Evolutionary conservation across 306 rosid species (phyloP), one percentile per base, ranked within the genome.

Genomic region (Corylus heterophylla): DNA sequence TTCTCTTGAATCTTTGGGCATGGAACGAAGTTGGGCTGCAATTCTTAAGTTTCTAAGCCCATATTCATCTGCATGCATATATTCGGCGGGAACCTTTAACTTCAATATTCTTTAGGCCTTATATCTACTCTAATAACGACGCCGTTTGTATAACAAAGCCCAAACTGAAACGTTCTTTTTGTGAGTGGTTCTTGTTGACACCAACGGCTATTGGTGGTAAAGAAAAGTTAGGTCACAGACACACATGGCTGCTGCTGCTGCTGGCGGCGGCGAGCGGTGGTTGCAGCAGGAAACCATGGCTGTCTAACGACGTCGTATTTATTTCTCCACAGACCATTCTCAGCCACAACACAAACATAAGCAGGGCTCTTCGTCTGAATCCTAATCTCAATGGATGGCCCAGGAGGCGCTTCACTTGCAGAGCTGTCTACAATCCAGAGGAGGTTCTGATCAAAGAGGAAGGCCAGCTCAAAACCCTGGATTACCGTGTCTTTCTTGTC

Each of bases 391-490:
- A 42, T 6, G 45, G 45, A 42, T 42, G 8, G 62, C 73, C 84
- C 48, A 56, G 55, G 85, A 92, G 90, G 83, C 81, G 89, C 20
- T 88, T 77, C 55, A 75, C 92, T 45, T 94, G 97, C 79, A 82
- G 80, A 17, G 94, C 98, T 69, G 84, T 92, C 79, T 92, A 90
- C 77, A 82, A 92, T 54, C 98, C 98, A 1, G 45, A 42, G 1
- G 83, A 92, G 75, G 74, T 92, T 69, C 79, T 69, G 72, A 78
- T 84, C 87, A 89, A 89, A 85, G 94, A 90, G 62, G 89, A 92
- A 79, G 98, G 97, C 22, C 94, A 76, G 76, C 94, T 93, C 17
- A 86, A 89, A 88, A 88, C 97, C 76, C 92, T 92, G 35, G 97
- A 94, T 74, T 94, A 92, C 61, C 83, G 98, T 71, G 88, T 92